Evolutionary conservation across 2,329 filamentous ascomycete species (phyloP).

Genomic region (Epichloe baconii): DNA sequence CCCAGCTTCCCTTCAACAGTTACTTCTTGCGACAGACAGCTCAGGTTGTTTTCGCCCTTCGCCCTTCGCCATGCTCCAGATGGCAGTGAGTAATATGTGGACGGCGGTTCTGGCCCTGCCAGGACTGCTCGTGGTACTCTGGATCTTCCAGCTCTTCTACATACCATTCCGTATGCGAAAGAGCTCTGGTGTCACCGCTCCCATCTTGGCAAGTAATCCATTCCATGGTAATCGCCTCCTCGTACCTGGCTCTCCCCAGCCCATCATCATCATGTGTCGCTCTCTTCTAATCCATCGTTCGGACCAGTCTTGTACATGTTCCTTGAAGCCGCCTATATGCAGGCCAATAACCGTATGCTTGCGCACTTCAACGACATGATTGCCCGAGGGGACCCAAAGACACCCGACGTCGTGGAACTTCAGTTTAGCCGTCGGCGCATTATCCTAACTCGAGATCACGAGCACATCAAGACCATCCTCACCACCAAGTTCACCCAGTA

Average conservation of each 20-base stretch:
- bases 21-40: too few relatives aligned
- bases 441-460: conserved; percentile 67
- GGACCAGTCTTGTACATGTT: neutral
- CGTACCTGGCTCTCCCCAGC: neutral
- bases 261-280: too few relatives aligned
- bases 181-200: conserved; percentile 6
- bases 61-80: too few relatives aligned
- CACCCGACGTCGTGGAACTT: conserved; percentile 31
- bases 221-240: conserved; percentile 2
- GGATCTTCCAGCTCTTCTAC: conserved; percentile 3
- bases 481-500: conserved; percentile 75
- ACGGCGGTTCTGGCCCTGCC: conserved; percentile 5
- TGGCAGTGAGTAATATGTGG: neutral
- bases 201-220: conserved; percentile 4
- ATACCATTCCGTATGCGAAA: conserved; percentile 5
- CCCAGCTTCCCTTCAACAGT: too few relatives aligned
- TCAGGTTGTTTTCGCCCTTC: too few relatives aligned
- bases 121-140: conserved; percentile 1
- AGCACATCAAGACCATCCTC: conserved; percentile 82
- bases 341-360: conserved; percentile 2
- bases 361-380: neutral
- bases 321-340: conserved; percentile 4
- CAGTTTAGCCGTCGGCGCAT: conserved; percentile 41
- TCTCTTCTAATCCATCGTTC: too few relatives aligned
- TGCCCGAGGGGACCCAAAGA: neutral